These are phyloP conservation scores for Fusarium anthophilum DNA, from an alignment of 2,329 filamentous ascomycete species.

Conservation along the genomic window DNA sequence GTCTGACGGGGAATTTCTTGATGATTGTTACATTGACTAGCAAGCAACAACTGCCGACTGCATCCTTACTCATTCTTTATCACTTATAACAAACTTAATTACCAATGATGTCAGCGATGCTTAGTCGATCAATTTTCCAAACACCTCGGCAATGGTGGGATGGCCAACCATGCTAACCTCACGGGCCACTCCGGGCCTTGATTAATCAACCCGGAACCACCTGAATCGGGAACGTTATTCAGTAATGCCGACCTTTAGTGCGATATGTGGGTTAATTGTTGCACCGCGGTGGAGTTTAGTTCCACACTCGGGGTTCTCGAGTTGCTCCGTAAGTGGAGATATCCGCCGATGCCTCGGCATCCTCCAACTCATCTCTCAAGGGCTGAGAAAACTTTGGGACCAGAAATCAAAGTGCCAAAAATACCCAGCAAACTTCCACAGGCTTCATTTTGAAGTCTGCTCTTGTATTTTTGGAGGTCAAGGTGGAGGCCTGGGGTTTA, in stretches of 20 bases:
- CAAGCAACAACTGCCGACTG: rapidly evolving
- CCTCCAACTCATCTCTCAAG: too few relatives aligned
- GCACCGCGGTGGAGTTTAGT: neutral
- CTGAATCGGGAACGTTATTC: neutral
- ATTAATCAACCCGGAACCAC: neutral
- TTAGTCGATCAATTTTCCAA: neutral
- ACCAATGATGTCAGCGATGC: rapidly evolving
- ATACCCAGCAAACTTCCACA: rapidly evolving
- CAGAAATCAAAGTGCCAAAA: neutral
- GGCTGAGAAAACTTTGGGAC: rapidly evolving
- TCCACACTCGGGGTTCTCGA: neutral
- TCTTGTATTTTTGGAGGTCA: neutral
- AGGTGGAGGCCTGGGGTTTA: neutral
- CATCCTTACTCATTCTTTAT: rapidly evolving
- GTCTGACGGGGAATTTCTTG: rapidly evolving
- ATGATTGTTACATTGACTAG: too few relatives aligned
- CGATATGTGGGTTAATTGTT: neutral
- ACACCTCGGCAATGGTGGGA: neutral
- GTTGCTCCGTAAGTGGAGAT: neutral
- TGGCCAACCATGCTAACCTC: rapidly evolving
- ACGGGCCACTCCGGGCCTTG: neutral
- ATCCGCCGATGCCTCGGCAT: neutral
- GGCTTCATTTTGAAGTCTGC: neutral
- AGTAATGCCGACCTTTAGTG: neutral
- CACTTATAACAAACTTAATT: rapidly evolving